Base-by-base conservation (phyloP, 345 rosid species). In the Durio zibethinus region DNA sequence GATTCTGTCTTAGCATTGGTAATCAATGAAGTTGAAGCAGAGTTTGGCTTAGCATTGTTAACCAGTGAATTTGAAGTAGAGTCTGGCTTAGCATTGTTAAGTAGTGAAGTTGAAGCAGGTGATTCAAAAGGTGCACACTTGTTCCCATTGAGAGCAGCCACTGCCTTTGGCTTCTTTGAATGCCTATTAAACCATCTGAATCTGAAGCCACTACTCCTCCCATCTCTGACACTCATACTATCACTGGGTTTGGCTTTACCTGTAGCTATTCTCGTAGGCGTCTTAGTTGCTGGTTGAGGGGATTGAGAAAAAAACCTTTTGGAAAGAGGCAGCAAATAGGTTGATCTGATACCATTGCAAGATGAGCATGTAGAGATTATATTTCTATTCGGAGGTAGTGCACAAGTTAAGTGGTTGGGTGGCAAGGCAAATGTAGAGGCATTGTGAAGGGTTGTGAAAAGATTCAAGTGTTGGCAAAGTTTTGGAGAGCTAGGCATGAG, bases 261-360 rank as follows among this genome's bases (percentile, higher is more conserved):
- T n/a, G n/a, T n/a, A n/a, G n/a, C n/a, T n/a, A n/a, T n/a, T n/a
- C n/a, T n/a, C n/a, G n/a, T n/a, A n/a, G n/a, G n/a, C n/a, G n/a
- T n/a, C 74, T 73, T 80, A 54, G 56, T 42, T 38, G 57, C 84
- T 42, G 35, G 73, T 54, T 20, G 69, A 2, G 85, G 76, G 65
- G 73, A 76, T 79, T 82, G 84, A 68, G 88, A 89, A 70, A 88
- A 87, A 73, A 10, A 83, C 73, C 85, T 85, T 85, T 62, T 74
- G 45, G 66, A 36, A 75, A 79, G 76, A 9, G 76, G 69, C n/a
- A 53, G 62, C 62, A 7, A 80, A 72, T 63, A 74, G 53, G 79
- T 60, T 31, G 52, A 72, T 50, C 81, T 74, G 45, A 76, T 72
- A 20, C 76, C 82, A 45, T 72, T 18, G 62, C 10, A 80, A 61